Evolutionary conservation across 805 yeast genomes (phyloP).

Genomic region (Teunomyces panamensis): DNA sequence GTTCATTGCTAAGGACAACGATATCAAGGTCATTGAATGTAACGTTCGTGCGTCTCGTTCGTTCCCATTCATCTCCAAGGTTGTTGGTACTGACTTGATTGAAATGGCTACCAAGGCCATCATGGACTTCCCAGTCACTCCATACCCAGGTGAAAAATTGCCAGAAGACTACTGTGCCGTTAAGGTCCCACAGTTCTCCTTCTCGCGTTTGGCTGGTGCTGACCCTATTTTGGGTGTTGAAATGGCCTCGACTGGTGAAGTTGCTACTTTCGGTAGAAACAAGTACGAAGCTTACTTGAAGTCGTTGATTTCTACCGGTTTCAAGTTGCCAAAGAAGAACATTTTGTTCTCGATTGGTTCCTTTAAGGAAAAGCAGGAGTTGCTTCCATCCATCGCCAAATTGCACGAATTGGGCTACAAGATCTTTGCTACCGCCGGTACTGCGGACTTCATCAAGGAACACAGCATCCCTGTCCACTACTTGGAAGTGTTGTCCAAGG

Average conservation of each 20-base stretch:
- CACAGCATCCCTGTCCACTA: constrained; percentile 93
- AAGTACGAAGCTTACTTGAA: constrained; percentile 97
- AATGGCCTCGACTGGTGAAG: constrained; percentile 99
- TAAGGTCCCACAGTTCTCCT: constrained; percentile 96
- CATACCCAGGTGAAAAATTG: constrained; percentile 85
- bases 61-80: constrained; percentile 97
- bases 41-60: constrained; percentile 99
- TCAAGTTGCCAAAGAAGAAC: constrained; percentile 92
- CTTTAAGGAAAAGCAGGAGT: constrained; percentile 90
- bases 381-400: constrained; percentile 81
- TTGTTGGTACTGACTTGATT: constrained; percentile 91
- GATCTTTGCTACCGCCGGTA: constrained; percentile 97
- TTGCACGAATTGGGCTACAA: constrained; percentile 82
- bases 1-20: constrained; percentile 92
- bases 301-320: constrained; percentile 91
- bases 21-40: constrained; percentile 97
- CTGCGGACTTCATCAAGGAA: constrained; percentile 96
- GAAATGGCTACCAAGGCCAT: constrained; percentile 97
- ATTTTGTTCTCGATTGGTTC: constrained; percentile 93
- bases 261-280: constrained; percentile 93
- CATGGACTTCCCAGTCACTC: constrained; percentile 79
- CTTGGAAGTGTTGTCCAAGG: constrained; percentile 78
- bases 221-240: constrained; percentile 98
- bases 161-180: constrained; percentile 95
- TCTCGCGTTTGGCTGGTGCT: constrained; percentile 95